These are phyloP conservation scores for Takashimella koratensis DNA, from an alignment of 1,284 basidiomycete genomes.

Conservation along the genomic window DNA sequence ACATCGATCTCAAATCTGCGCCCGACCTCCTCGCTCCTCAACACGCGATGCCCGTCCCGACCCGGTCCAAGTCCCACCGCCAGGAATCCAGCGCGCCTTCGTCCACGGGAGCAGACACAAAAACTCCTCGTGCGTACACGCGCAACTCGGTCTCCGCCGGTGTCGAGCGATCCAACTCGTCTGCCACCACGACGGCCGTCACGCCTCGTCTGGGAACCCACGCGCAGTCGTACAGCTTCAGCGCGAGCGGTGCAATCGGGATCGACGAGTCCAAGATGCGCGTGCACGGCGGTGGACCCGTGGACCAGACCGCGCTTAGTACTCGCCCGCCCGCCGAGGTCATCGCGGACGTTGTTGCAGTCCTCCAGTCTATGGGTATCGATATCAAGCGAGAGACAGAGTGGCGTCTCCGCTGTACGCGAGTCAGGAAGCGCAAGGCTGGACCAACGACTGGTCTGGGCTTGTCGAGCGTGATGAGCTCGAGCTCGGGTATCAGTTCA, in stretches of 20 bases:
- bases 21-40: slow-evolving; percentile 16
- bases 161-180: slow-evolving; percentile 8
- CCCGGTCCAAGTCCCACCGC: slow-evolving; percentile 10
- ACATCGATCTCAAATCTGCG: slow-evolving; percentile 23
- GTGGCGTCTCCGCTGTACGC: slow-evolving; percentile 78
- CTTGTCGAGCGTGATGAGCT: slow-evolving; percentile 38
- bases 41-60: neutral
- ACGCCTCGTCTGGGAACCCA: neutral
- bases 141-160: slow-evolving; percentile 5
- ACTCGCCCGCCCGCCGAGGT: slow-evolving; percentile 79
- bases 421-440: slow-evolving; percentile 65
- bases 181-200: slow-evolving; percentile 1
- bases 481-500: slow-evolving; percentile 60
- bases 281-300: slow-evolving; percentile 77
- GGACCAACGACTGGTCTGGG: slow-evolving; percentile 41
- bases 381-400: slow-evolving; percentile 82
- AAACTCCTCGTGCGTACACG: slow-evolving; percentile 10
- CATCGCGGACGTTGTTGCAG: slow-evolving; percentile 73
- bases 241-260: slow-evolving; percentile 9
- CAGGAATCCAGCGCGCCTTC: neutral
- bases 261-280: slow-evolving; percentile 63
- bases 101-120: neutral
- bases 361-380: slow-evolving; percentile 84
- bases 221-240: neutral
- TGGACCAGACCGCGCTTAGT: slow-evolving; percentile 88